phyloP scores from a whole-genome alignment of 2,329 filamentous ascomycete species.

The Delphinella strobiligena region DNA sequence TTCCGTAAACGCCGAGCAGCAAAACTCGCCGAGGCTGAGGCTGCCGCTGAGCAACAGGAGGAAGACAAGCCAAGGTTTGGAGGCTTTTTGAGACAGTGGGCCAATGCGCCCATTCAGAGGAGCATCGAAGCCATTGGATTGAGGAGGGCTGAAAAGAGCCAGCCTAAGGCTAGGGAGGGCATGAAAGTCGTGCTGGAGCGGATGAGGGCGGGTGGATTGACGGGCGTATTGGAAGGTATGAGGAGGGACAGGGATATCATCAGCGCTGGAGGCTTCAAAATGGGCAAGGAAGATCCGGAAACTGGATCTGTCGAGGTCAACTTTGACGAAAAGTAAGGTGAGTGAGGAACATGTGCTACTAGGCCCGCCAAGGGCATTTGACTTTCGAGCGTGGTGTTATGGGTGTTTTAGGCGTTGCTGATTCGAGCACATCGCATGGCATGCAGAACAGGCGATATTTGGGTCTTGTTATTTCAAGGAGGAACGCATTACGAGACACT shows the following conservation, averaged over 20 bases:
- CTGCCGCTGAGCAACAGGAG: conserved; percentile 20
- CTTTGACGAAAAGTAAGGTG: neutral
- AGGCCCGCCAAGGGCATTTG: too few relatives aligned
- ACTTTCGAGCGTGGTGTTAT: neutral
- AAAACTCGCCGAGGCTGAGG: conserved; percentile 24
- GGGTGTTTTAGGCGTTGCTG: too few relatives aligned
- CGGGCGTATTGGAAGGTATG: conserved; percentile 61
- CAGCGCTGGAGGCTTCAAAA: conserved; percentile 5
- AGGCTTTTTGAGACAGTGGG: conserved; percentile 51
- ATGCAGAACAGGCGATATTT: too few relatives aligned
- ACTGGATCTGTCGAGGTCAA: neutral
- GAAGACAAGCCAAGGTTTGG: conserved; percentile 35
- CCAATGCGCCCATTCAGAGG: conserved; percentile 59
- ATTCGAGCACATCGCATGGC: neutral
- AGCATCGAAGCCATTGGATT: conserved; percentile 71
- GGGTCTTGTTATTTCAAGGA: too few relatives aligned
- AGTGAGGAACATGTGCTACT: too few relatives aligned
- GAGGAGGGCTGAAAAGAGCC: conserved; percentile 63
- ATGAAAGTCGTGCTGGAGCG: conserved; percentile 73
- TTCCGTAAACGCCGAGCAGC: conserved; percentile 42
- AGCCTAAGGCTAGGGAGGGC: conserved; percentile 70
- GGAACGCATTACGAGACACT: neutral
- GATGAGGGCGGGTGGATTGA: conserved; percentile 52
- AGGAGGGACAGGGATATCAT: conserved; percentile 38
- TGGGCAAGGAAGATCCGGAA: neutral